Evolutionary conservation across 2,329 filamentous ascomycete species (phyloP), one percentile per base, ranked within the genome.

Genomic region (Exophiala bonariae): DNA sequence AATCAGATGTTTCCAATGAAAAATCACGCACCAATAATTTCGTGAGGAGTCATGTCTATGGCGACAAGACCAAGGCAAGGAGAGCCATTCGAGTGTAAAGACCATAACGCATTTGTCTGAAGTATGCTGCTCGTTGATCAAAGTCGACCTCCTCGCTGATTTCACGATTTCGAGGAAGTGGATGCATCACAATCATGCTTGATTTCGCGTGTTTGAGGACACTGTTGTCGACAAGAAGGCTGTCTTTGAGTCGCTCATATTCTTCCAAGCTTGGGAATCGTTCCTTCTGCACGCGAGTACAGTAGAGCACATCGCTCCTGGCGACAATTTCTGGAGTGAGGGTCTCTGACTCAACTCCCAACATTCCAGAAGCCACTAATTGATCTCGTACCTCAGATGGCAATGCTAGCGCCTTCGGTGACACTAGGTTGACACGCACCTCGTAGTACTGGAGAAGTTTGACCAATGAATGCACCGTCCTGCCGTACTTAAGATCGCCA

Each of bases 1-100:
- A n/a, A n/a, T n/a, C n/a, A n/a, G n/a, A n/a, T n/a, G n/a, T n/a
- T 26, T 26, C 23, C 23, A 26, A 11, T 26, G 6, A 11, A 26
- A 11, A 26, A 26, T 26, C 23, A 6, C 6, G 11, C 23, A 26
- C 6, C 23, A 6, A 26, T n/a, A n/a, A n/a, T n/a, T n/a, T n/a
- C n/a, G n/a, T n/a, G n/a, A n/a, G n/a, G n/a, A n/a, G n/a, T n/a
- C n/a, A n/a, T n/a, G 4, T 41, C 28, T 41, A 50, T 10, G 41
- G 23, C 8, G 77, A 83, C 87, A 99, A 86, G 69, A 97, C 89
- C 69, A 97, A 77, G 59, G 93, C 93, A 68, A 99, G 79, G 73
- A 99, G 74, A 60, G 93, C 93, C 93, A 99, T 99, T 68, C 93
- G 87, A 71, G 88, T 95, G 79, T 96, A 97, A 62, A 99, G 81